These are phyloP conservation scores for Astrocystis sublimbata DNA, from an alignment of 495 filamentous ascomycete genomes.

Conservation along the genomic window DNA sequence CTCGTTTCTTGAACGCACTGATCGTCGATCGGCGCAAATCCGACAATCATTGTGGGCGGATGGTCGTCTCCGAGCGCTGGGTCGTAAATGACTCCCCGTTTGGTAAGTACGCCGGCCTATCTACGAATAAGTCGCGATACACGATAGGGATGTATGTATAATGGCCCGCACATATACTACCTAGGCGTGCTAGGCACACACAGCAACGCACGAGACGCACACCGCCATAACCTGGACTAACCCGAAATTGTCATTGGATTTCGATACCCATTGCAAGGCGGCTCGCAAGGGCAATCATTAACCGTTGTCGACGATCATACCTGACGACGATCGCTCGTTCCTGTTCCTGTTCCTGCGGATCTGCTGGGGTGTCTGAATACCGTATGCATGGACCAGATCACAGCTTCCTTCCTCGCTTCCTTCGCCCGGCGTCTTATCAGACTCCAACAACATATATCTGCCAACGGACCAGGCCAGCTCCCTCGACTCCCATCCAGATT, in stretches of 20 bases:
- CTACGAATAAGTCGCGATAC: neutral
- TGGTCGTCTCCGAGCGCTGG: neutral
- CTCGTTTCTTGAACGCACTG: neutral
- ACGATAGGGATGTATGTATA: neutral
- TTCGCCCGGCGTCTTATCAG: neutral
- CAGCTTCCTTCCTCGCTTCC: neutral
- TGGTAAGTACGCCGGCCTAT: neutral
- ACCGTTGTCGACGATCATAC: neutral
- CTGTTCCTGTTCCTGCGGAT: slow-evolving; percentile 13
- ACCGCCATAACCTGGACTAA: slow-evolving; percentile 1
- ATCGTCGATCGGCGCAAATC: neutral
- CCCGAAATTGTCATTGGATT: neutral
- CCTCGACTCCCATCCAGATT: neutral
- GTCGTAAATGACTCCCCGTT: neutral
- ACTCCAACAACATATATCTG: neutral
- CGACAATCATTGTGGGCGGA: neutral
- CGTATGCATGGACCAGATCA: neutral
- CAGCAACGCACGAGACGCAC: slow-evolving; percentile 5
- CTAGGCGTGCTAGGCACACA: neutral
- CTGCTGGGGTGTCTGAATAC: neutral
- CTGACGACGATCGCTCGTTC: slow-evolving; percentile 1
- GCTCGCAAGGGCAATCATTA: neutral
- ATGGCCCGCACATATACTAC: neutral
- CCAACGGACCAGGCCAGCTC: too few relatives aligned
- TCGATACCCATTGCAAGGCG: neutral